Evolutionary conservation across 2,329 filamentous ascomycete species (phyloP).

Genomic region (Hypoxylon sp.): DNA sequence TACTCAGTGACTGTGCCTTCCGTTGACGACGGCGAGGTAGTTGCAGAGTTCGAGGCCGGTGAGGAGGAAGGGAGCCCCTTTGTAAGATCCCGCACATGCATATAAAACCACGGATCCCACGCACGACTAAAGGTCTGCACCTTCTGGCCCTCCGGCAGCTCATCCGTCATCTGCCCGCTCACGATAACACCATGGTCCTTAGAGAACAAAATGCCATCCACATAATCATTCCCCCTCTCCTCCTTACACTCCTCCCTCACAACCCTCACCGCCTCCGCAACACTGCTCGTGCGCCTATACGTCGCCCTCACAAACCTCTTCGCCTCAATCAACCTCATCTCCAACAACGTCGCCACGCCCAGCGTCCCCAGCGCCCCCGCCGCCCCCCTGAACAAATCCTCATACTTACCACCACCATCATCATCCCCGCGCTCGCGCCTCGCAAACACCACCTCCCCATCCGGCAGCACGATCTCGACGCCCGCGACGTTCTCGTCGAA

Average conservation of each 20-base stretch:
- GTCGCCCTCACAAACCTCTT: slow-evolving; percentile 73
- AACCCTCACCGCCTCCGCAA: slow-evolving; percentile 63
- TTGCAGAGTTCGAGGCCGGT: slow-evolving; percentile 35
- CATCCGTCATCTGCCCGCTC: slow-evolving; percentile 73
- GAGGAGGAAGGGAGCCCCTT: slow-evolving; percentile 49
- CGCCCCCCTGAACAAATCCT: slow-evolving; percentile 75
- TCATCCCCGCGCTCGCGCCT: slow-evolving; percentile 49
- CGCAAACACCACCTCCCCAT: slow-evolving; percentile 73
- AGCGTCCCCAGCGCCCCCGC: slow-evolving; percentile 78
- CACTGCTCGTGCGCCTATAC: slow-evolving; percentile 69
- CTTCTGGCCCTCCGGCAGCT: slow-evolving; percentile 56
- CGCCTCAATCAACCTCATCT: slow-evolving; percentile 74
- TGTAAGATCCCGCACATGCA: slow-evolving; percentile 72
- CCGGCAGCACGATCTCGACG: slow-evolving; percentile 78
- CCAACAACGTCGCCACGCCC: slow-evolving; percentile 76
- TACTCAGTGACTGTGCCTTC: slow-evolving; percentile 62
- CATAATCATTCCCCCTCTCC: slow-evolving; percentile 71
- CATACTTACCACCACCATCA: slow-evolving; percentile 42
- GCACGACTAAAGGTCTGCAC: slow-evolving; percentile 63
- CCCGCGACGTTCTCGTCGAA: slow-evolving; percentile 75
- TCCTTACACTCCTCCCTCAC: slow-evolving; percentile 64
- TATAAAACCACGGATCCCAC: slow-evolving; percentile 82
- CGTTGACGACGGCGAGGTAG: neutral
- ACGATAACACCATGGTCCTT: slow-evolving; percentile 75
- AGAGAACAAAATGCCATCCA: slow-evolving; percentile 80